Evolutionary conservation across 805 yeast genomes (phyloP), one percentile per base, ranked within the genome.

Genomic region (Yarrowia phangngaensis): DNA sequence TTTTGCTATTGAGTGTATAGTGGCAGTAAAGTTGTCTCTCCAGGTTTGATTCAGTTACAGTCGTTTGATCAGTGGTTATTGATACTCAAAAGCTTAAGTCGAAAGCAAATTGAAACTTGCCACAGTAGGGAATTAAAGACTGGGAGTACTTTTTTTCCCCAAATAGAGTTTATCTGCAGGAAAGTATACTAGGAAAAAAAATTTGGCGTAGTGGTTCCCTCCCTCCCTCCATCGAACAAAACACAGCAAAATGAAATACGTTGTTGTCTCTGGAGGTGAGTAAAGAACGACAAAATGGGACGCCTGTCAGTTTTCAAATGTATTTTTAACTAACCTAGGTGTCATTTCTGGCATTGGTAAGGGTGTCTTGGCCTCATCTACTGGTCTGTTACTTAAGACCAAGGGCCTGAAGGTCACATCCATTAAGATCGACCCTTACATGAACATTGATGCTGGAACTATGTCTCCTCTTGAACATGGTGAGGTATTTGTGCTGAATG

Each of bases 401-500:
- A 71, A 86, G 52, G 99, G 99, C 53, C 75, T 84, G 61, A 82
- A 95, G 64, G 97, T 90, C 54, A 90, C 98, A 4, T 88, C 97
- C 12, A 90, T 92, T 72, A 92, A 92, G 69, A 92, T 92, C 62
- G 99, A 92, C 71, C 99, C 99, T 30, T 92, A 92, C 70, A 85
- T 92, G 95, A 92, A 92, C 71, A 87, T 92, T 58, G 99, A 92
- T 71, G 99, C 99, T 29, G 99, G 99, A 60, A 92, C 99, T 34
- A 92, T 92, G 99, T 86, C 96, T 31, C 99, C 99, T 16, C 73
- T 92, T 64, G 99, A 92, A 69, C 99, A 92, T 65, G 98, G 99
- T 60, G 99, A 92, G 69, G 95, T 95, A 65, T 92, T 92, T 65
- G 97, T 92, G 47, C 75, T 92, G 63, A 85, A 90, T 66, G 99